phyloP scores from a whole-genome alignment of 1,284 basidiomycete genomes.

The Tremellales sp. region DNA sequence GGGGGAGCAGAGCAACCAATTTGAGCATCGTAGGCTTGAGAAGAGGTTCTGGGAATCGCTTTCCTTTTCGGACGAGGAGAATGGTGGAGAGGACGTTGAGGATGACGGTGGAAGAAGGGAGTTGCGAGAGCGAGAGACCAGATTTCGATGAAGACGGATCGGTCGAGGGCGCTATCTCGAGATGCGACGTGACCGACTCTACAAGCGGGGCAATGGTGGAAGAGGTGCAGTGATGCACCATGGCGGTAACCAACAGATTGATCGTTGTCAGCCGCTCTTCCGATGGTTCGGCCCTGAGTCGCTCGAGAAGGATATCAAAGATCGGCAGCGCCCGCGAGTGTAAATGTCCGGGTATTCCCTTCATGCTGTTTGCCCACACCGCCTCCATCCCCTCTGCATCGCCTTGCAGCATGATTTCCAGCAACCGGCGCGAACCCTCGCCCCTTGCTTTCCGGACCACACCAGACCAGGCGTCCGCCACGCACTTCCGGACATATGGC shows the following conservation, averaged over 20 bases:
- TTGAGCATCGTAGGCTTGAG: slow-evolving; percentile 41
- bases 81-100: slow-evolving; percentile 49
- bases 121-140: background rate
- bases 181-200: slow-evolving; percentile 48
- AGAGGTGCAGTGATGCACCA: slow-evolving; percentile 71
- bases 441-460: slow-evolving; percentile 42
- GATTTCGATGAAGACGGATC: slow-evolving; percentile 14
- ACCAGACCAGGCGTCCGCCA: slow-evolving; percentile 47
- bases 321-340: slow-evolving; percentile 70
- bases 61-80: slow-evolving; percentile 47
- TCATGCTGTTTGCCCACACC: slow-evolving; percentile 36
- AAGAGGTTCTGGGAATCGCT: slow-evolving; percentile 54
- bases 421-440: slow-evolving; percentile 30
- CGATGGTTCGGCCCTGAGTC: slow-evolving; percentile 22
- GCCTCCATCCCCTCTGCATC: slow-evolving; percentile 36
- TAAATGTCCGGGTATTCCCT: slow-evolving; percentile 64
- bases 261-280: slow-evolving; percentile 48
- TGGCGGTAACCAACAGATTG: slow-evolving; percentile 59
- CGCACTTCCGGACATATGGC: slow-evolving; percentile 44
- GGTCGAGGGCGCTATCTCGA: slow-evolving; percentile 11
- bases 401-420: slow-evolving; percentile 32
- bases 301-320: slow-evolving; percentile 54
- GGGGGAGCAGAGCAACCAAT: slow-evolving; percentile 21
- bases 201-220: slow-evolving; percentile 61
- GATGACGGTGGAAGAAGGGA: slow-evolving; percentile 16